phyloP scores from a whole-genome alignment of 495 filamentous ascomycete genomes.

The Penicillium ucsense region DNA sequence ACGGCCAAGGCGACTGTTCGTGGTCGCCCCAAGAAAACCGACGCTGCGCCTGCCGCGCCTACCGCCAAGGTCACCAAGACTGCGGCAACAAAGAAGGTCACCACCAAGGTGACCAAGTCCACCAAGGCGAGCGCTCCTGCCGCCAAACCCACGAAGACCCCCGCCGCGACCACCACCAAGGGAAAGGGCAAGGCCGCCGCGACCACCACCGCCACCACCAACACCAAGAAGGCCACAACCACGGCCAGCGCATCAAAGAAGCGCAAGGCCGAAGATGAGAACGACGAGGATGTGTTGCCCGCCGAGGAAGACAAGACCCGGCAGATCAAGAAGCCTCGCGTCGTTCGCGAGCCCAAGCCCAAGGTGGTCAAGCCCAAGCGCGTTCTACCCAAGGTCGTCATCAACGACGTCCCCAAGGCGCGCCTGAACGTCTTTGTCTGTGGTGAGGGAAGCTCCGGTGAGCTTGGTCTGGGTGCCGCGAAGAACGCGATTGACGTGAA shows the following conservation, averaged over 20 bases:
- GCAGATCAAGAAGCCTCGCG: constrained; percentile 18
- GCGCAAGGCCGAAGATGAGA: constrained; percentile 26
- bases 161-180: constrained; percentile 11
- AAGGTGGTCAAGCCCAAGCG: constrained; percentile 16
- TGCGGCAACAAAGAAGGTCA: constrained; percentile 5
- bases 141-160: constrained; percentile 5
- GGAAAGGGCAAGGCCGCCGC: background rate
- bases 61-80: background rate
- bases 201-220: constrained; percentile 5
- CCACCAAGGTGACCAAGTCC: background rate
- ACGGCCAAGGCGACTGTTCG: constrained; percentile 3
- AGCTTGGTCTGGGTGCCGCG: constrained; percentile 54
- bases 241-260: constrained; percentile 21
- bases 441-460: constrained; percentile 57
- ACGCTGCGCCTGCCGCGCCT: background rate
- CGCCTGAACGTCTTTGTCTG: constrained; percentile 58
- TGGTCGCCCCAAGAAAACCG: constrained; percentile 13
- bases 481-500: constrained; percentile 57
- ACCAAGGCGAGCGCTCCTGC: background rate
- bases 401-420: constrained; percentile 35
- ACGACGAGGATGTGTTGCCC: no score
- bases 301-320: constrained; percentile 20
- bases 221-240: no score
- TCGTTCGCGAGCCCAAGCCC: constrained; percentile 8
- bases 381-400: constrained; percentile 22